A percentile compares a stretch with the other conserved stretches of the same genome.
These are phyloP conservation scores for Bipolaris oryzae DNA, from an alignment of 2,329 filamentous ascomycete genomes.

Conservation along the genomic window DNA sequence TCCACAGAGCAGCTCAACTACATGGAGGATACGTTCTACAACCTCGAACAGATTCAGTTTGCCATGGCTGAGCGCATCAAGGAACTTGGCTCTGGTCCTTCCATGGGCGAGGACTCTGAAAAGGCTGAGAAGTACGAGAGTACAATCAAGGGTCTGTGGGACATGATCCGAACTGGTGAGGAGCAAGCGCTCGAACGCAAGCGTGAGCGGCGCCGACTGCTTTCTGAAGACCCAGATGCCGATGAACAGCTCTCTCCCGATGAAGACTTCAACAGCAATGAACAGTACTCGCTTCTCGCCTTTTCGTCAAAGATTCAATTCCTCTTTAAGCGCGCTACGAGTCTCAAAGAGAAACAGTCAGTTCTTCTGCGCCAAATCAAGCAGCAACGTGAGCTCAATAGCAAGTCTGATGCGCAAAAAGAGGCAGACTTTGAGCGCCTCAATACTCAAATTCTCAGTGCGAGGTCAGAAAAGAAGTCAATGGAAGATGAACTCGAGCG, in stretches of 20 bases:
- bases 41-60: slow-evolving; percentile 45
- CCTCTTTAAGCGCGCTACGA: slow-evolving; percentile 76
- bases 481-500: slow-evolving; percentile 47
- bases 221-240: slow-evolving; percentile 62
- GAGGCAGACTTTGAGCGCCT: slow-evolving; percentile 50
- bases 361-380: slow-evolving; percentile 92
- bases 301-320: slow-evolving; percentile 81
- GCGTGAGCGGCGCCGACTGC: slow-evolving; percentile 39
- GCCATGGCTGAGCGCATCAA: slow-evolving; percentile 38
- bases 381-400: slow-evolving; percentile 92
- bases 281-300: slow-evolving; percentile 73
- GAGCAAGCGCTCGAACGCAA: slow-evolving; percentile 50
- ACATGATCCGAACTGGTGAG: slow-evolving; percentile 55
- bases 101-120: slow-evolving; percentile 31
- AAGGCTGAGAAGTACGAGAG: slow-evolving; percentile 56
- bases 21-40: slow-evolving; percentile 65
- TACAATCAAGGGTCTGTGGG: slow-evolving; percentile 59
- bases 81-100: slow-evolving; percentile 29
- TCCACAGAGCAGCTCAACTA: slow-evolving; percentile 72
- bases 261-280: slow-evolving; percentile 61
- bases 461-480: slow-evolving; percentile 42
- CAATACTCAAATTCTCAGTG: slow-evolving; percentile 50
- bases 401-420: slow-evolving; percentile 71
- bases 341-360: slow-evolving; percentile 83
- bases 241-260: slow-evolving; percentile 67